Base-by-base conservation (phyloP, 441 rosid species). In the Populus hybrid region DNA sequence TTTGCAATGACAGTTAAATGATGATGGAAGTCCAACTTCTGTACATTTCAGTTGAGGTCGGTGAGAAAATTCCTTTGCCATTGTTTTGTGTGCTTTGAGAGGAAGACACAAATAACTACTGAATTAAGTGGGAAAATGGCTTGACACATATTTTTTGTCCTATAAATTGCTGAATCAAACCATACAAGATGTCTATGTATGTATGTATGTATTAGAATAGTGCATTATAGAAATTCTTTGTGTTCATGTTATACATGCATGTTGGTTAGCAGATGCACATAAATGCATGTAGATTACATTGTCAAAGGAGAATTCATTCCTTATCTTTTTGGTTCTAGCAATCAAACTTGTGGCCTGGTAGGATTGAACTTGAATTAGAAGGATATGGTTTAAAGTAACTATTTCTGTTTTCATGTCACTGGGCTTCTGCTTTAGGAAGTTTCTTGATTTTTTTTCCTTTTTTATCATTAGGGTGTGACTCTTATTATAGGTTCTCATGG, bases 401-500 rank as follows among this genome's bases (percentile, higher is more conserved):
- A 14, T 4, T 46, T 46, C 57, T 14, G 6, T 46, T 46, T 46
- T 46, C 18, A 14, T 46, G 20, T 46, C 57, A 46, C 18, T 14
- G 18, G 57, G 6, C 18, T 12, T 11, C 54, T 46, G 18, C 54
- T 12, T 46, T 4, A 12, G 54, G 20, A 46, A 14, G 57, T 46
- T 46, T 46, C 57, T 14, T 46, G 20, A 46, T 46, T 3, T 34
- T 32, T 24, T 24, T 59, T 26, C 74, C 50, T 40, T 40, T 6
- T 59, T 70, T 7, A 26, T 75, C 64, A 8, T 40, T 66, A 18
- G 24, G 26, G 46, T 46, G 40, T 61, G 72, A 64, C 63, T 50
- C 73, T 24, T 35, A 35, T 74, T 75, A 16, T 46, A 73, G 80
- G 73, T 69, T 35, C 70, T 77, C 80, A 12, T 10, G 24, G 42